These are phyloP conservation scores for Fulvia fulva DNA, from an alignment of 2,329 filamentous ascomycete species.

Conservation along the genomic window DNA sequence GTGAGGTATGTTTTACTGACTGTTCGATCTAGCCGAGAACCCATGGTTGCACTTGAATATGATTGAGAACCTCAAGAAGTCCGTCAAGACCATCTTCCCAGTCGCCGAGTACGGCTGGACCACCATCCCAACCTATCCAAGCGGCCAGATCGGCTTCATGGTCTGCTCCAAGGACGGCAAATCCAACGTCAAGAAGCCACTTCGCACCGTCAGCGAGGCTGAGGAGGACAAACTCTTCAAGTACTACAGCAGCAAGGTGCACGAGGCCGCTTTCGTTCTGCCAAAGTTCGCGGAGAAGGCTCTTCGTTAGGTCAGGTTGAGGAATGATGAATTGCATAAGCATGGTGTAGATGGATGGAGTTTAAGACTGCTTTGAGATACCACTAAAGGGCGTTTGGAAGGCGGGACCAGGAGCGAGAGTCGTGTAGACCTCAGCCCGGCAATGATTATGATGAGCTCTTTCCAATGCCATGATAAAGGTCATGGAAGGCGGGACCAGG, in stretches of 20 bases:
- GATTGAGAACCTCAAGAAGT: constrained; percentile 92
- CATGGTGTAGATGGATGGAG: not conserved
- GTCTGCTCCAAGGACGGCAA: constrained; percentile 93
- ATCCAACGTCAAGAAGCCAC: constrained; percentile 77
- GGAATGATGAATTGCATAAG: not conserved
- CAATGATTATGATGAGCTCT: constrained; percentile 1
- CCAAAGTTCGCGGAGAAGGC: constrained; percentile 88
- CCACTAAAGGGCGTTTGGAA: constrained; percentile 9
- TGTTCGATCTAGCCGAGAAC: constrained; percentile 72
- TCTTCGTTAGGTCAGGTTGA: constrained; percentile 38
- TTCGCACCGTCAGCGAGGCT: constrained; percentile 75
- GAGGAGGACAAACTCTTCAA: constrained; percentile 90
- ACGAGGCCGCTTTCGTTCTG: constrained; percentile 89
- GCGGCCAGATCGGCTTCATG: constrained; percentile 99
- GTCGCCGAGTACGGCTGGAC: constrained; percentile 98
- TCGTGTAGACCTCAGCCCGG: not conserved
- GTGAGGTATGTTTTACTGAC: constrained; percentile 22
- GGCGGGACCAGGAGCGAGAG: constrained; percentile 1
- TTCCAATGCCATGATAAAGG: not conserved
- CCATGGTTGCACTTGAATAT: constrained; percentile 96
- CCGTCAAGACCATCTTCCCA: constrained; percentile 95
- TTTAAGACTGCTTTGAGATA: constrained; percentile 8
- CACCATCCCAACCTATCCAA: constrained; percentile 98
- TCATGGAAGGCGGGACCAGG: not conserved
- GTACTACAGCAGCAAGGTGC: constrained; percentile 97